A percentile compares a stretch with the other conserved stretches of the same genome.
These are phyloP conservation scores for Xylaria sp. DNA, from an alignment of 2,329 filamentous ascomycete genomes.

Conservation along the genomic window DNA sequence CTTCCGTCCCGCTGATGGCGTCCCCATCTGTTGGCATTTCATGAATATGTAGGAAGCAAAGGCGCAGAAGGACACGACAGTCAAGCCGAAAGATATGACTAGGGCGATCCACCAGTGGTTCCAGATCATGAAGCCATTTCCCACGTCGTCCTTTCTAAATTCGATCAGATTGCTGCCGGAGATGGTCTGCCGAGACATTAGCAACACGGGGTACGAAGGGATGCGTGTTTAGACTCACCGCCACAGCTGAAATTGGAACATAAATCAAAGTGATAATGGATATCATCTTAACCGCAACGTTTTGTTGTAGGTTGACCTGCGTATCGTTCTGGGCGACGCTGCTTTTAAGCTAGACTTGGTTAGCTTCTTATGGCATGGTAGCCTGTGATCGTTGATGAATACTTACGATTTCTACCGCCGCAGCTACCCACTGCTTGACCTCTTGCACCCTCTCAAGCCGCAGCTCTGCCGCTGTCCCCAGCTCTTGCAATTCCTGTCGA, in stretches of 20 bases:
- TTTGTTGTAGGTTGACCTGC: conserved; percentile 3
- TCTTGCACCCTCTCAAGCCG: too few species aligned
- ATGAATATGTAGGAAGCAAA: background rate
- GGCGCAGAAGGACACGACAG: background rate
- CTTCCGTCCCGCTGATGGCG: background rate
- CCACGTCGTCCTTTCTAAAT: background rate
- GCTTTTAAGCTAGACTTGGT: background rate
- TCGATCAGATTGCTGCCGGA: conserved; percentile 8
- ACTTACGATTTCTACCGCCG: conserved; percentile 9
- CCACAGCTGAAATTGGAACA: conserved; percentile 5
- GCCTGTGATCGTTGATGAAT: background rate
- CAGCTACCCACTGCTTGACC: too few species aligned
- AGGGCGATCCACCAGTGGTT: conserved; percentile 8
- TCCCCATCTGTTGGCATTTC: background rate
- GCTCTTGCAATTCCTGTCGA: background rate
- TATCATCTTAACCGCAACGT: conserved; percentile 7
- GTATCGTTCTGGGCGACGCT: background rate
- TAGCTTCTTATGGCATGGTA: background rate
- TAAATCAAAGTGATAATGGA: conserved; percentile 5
- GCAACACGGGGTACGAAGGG: background rate
- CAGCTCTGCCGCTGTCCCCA: background rate
- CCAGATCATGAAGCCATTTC: conserved; percentile 4
- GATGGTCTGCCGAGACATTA: conserved; percentile 4
- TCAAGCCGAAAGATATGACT: background rate
- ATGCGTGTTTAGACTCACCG: background rate